These are phyloP conservation scores for Leishmania mexicana DNA, from an alignment of 208 protist genomes.

Conservation along the genomic window DNA sequence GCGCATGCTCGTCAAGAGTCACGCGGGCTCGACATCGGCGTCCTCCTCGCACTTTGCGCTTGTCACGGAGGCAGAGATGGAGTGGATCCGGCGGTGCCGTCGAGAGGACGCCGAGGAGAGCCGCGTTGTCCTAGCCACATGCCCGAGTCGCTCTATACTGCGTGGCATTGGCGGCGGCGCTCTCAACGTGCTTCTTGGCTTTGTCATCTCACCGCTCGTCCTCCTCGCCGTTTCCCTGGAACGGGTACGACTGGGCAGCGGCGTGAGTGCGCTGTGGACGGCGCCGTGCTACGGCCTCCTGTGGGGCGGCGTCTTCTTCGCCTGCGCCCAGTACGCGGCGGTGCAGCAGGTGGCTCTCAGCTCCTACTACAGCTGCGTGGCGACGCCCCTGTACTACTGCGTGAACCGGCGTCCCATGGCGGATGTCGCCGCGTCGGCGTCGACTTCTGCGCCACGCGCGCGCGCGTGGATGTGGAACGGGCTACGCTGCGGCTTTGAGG, in stretches of 20 bases:
- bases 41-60: conserved; percentile 40
- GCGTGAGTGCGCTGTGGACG: conserved; percentile 23
- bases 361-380: conserved; percentile 45
- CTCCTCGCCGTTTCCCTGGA: conserved; percentile 67
- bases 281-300: conserved; percentile 50
- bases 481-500: conserved; percentile 52
- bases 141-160: conserved; percentile 50
- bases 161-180: conserved; percentile 49
- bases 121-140: conserved; percentile 73
- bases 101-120: conserved; percentile 67
- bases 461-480: conserved; percentile 42
- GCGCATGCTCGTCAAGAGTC: conserved; percentile 16
- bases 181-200: conserved; percentile 57
- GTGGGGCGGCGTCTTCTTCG: conserved; percentile 66
- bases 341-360: conserved; percentile 68
- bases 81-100: conserved; percentile 47
- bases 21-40: not conserved
- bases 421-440: conserved; percentile 18
- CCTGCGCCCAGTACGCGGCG: conserved; percentile 66
- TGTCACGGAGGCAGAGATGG: conserved; percentile 77
- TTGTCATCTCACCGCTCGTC: conserved; percentile 63
- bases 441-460: conserved; percentile 6
- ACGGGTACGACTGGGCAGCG: conserved; percentile 40
- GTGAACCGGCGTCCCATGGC: conserved; percentile 32
- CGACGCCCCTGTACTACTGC: conserved; percentile 46